Percentiles rank a stretch among this genome's conserved stretches.
Conservation (phyloP, 176 grass and related monocot genomes). For the Dactylis glomerata region DNA sequence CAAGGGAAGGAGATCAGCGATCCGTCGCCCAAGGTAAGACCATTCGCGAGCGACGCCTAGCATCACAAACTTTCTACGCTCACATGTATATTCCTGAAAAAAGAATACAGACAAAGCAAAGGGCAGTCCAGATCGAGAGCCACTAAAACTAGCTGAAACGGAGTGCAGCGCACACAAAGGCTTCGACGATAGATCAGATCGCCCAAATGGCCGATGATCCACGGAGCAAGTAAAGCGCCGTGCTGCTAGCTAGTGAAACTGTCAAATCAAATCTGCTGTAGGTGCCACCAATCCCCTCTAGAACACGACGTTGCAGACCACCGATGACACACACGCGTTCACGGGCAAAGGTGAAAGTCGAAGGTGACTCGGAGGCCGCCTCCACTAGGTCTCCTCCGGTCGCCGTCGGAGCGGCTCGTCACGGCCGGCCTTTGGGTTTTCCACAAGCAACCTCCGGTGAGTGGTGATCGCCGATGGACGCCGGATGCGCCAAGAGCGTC, state of each 20-base stretch:
- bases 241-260: neutral
- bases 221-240: neutral
- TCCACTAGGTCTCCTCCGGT: slow-evolving; percentile 1
- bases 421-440: neutral
- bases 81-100: neutral
- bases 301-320: slow-evolving; percentile 23
- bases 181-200: too few relatives aligned
- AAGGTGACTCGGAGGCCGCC: slow-evolving; percentile 28
- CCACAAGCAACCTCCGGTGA: slow-evolving; percentile 32
- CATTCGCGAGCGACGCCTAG: neutral
- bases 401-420: slow-evolving; percentile 29
- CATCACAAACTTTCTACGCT: neutral
- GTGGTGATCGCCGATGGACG: neutral
- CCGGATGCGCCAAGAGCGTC: neutral
- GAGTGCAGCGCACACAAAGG: slow-evolving; percentile 47
- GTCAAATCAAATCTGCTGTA: slow-evolving; percentile 3
- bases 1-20: slow-evolving; percentile 9
- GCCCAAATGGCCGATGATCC: slow-evolving; percentile 8
- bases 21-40: neutral
- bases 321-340: neutral
- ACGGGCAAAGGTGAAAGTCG: neutral
- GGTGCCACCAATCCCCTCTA: neutral
- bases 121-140: neutral
- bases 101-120: neutral
- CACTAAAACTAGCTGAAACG: neutral